phyloP scores from a whole-genome alignment of 164 flowering plant genomes.

The Protea cynaroides region DNA sequence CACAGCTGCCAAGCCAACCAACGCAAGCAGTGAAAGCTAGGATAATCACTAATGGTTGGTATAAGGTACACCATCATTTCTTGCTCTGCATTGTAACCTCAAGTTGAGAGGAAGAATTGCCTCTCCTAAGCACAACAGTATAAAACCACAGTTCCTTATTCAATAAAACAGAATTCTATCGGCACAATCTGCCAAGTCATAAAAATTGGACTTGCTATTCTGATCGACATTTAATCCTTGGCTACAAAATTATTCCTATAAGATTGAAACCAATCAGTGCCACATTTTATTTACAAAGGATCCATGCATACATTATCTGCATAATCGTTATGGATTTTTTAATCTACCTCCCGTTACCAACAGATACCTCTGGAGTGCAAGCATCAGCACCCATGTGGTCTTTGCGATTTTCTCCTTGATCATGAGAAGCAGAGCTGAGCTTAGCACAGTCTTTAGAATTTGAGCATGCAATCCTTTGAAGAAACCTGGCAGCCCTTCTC shows the following conservation, averaged over 20 bases:
- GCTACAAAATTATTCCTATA: constrained; percentile 1
- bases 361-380: constrained; percentile 46
- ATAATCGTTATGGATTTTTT: constrained; percentile 21
- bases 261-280: constrained; percentile 5
- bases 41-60: too few species aligned
- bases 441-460: constrained; percentile 65
- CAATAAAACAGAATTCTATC: background rate
- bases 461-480: constrained; percentile 73
- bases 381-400: constrained; percentile 64
- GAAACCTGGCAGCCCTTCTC: constrained; percentile 62
- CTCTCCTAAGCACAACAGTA: background rate
- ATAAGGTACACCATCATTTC: too few species aligned
- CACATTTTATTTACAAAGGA: constrained; percentile 12
- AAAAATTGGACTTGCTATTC: background rate
- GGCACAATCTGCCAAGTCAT: background rate
- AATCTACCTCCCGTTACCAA: constrained; percentile 28
- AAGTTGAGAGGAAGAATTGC: background rate
- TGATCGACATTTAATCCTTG: background rate
- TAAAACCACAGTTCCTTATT: background rate
- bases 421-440: constrained; percentile 79
- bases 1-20: too few species aligned
- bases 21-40: too few species aligned
- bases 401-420: constrained; percentile 75
- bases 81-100: too few species aligned
- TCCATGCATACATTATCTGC: background rate